phyloP scores from a whole-genome alignment of 805 yeast genomes.

The Candida taoyuanica region DNA sequence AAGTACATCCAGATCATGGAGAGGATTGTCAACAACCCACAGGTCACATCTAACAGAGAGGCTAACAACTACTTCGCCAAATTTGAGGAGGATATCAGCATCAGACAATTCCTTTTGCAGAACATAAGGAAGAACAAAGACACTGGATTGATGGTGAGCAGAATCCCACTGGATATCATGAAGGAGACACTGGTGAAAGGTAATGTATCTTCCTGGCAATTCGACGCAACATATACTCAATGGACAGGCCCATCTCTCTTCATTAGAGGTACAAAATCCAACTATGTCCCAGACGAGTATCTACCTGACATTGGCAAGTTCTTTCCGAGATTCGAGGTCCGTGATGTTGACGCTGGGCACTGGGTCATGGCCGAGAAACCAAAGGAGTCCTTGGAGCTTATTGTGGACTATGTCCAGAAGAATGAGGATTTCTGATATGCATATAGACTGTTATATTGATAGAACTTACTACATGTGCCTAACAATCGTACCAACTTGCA shows the following conservation, averaged over 20 bases:
- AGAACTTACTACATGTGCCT: neutral
- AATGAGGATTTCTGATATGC: constrained; percentile 27
- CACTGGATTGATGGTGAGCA: constrained; percentile 30
- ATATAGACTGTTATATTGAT: neutral
- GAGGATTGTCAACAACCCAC: constrained; percentile 45
- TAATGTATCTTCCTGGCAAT: constrained; percentile 74
- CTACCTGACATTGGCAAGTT: constrained; percentile 66
- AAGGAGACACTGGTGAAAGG: constrained; percentile 62
- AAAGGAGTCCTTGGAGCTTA: constrained; percentile 57
- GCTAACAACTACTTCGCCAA: constrained; percentile 60
- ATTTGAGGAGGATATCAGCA: constrained; percentile 54
- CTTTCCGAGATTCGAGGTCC: constrained; percentile 72
- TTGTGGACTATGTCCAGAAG: constrained; percentile 57
- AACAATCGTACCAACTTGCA: too few relatives aligned
- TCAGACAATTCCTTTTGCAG: constrained; percentile 75
- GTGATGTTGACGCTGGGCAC: constrained; percentile 82
- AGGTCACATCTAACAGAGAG: constrained; percentile 50
- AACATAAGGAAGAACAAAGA: constrained; percentile 48
- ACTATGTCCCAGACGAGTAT: constrained; percentile 79
- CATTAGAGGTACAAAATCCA: constrained; percentile 71
- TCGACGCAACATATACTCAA: constrained; percentile 44
- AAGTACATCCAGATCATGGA: constrained; percentile 61
- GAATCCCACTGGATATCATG: constrained; percentile 66
- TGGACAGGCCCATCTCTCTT: constrained; percentile 75
- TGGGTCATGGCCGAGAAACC: constrained; percentile 93